Evolutionary conservation across 306 rosid genomes (phyloP).

Genomic region (Castanopsis chinensis): DNA sequence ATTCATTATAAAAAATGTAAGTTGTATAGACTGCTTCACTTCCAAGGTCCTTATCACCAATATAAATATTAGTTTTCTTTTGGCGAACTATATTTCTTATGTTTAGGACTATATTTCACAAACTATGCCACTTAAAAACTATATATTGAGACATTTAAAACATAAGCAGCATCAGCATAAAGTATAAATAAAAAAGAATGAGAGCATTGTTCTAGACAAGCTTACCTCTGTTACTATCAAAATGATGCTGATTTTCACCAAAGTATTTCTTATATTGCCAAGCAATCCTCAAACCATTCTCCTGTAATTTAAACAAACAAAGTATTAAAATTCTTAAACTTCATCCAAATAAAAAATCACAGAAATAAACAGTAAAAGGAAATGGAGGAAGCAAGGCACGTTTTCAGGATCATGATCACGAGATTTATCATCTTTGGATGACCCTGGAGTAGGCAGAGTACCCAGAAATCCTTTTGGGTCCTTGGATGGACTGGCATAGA

Average conservation of each 20-base stretch:
- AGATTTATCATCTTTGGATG: constrained; percentile 60
- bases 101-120: not conserved
- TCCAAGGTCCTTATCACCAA: not conserved
- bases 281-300: constrained; percentile 81
- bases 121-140: not conserved
- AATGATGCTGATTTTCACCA: constrained; percentile 58
- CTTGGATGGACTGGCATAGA: constrained; percentile 76
- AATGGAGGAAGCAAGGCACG: constrained; percentile 36
- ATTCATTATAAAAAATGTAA: not conserved
- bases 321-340: constrained; percentile 12
- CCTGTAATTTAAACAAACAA: constrained; percentile 40
- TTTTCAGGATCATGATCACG: constrained; percentile 36
- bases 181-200: not conserved
- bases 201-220: constrained; percentile 10
- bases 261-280: constrained; percentile 94
- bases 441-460: constrained; percentile 71
- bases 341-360: constrained; percentile 2
- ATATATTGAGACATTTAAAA: not conserved
- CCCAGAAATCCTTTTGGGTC: constrained; percentile 86
- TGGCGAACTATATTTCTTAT: not conserved
- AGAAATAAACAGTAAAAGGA: constrained; percentile 2
- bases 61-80: not conserved
- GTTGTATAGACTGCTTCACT: not conserved
- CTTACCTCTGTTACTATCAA: constrained; percentile 45
- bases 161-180: not conserved